These are phyloP conservation scores for Daldinia caldariorum DNA, from an alignment of 495 filamentous ascomycete species.

Conservation along the genomic window DNA sequence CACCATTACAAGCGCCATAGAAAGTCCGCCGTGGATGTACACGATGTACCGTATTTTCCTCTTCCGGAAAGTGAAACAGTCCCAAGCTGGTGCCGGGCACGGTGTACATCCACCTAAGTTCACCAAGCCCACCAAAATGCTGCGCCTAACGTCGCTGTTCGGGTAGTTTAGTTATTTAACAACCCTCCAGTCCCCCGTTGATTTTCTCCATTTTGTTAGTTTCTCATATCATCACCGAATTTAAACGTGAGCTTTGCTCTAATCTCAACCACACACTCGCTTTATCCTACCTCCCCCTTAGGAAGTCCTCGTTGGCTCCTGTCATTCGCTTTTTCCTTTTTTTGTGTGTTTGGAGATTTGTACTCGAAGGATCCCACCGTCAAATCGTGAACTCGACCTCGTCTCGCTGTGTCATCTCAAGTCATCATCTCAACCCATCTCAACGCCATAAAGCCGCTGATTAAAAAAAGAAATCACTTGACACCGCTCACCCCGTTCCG, in stretches of 20 bases:
- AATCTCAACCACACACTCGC: constrained; percentile 60
- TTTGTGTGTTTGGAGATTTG: constrained; percentile 56
- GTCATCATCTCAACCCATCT: neutral
- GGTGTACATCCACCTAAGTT: constrained; percentile 27
- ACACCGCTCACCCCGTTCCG: constrained; percentile 36
- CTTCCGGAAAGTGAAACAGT: constrained; percentile 41
- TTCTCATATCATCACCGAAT: constrained; percentile 46
- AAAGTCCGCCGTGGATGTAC: constrained; percentile 12
- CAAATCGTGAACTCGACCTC: constrained; percentile 40
- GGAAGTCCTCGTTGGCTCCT: constrained; percentile 73
- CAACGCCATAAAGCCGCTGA: constrained; percentile 11
- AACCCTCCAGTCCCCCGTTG: constrained; percentile 47
- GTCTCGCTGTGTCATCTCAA: constrained; percentile 38
- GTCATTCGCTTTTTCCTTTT: constrained; percentile 68
- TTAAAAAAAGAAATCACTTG: constrained; percentile 31
- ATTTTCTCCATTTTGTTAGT: constrained; percentile 45
- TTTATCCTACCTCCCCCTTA: constrained; percentile 55
- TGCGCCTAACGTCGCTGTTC: constrained; percentile 37
- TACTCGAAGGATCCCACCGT: constrained; percentile 43
- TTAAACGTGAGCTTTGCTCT: constrained; percentile 53
- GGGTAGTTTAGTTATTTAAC: constrained; percentile 47
- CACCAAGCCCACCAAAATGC: constrained; percentile 16
- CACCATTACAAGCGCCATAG: constrained; percentile 15
- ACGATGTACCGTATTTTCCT: constrained; percentile 34
- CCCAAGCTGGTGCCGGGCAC: constrained; percentile 24